Evolutionary conservation across 768 basidiomycete species (phyloP).

Genomic region (Collybiopsis luxurians): DNA sequence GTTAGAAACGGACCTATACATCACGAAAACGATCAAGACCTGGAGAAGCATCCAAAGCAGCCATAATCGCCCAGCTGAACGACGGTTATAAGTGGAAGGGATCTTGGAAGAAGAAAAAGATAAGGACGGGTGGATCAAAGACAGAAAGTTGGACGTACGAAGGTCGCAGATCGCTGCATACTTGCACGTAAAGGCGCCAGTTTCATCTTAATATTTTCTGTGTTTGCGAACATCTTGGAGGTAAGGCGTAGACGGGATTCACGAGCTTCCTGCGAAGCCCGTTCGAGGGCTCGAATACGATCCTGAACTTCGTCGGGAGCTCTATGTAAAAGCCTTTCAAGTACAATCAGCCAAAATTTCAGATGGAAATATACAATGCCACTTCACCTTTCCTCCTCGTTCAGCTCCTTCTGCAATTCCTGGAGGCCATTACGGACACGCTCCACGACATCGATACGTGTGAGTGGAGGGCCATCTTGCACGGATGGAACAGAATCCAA

Average conservation of each 20-base stretch:
- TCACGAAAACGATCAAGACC: conserved; percentile 40
- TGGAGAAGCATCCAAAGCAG: conserved; percentile 41
- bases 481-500: conserved; percentile 18
- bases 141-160: conserved; percentile 2
- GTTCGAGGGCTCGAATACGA: conserved; percentile 49
- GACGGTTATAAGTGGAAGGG: not conserved
- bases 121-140: conserved; percentile 2
- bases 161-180: conserved; percentile 21
- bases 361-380: not conserved
- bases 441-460: conserved; percentile 50
- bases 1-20: conserved; percentile 54
- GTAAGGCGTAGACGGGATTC: conserved; percentile 43
- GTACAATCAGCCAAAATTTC: not conserved
- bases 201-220: conserved; percentile 27
- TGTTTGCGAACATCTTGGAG: conserved; percentile 21
- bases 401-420: conserved; percentile 53
- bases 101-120: not conserved
- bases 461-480: conserved; percentile 22
- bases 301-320: conserved; percentile 29
- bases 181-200: conserved; percentile 30
- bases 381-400: conserved; percentile 55
- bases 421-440: conserved; percentile 58
- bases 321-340: not conserved
- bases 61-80: conserved; percentile 24
- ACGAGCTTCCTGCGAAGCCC: conserved; percentile 51